A percentile compares a stretch with the other conserved stretches of the same genome.
These are phyloP conservation scores for Pseudopediastrum boryanum DNA, from an alignment of 139 green algal genomes.

Conservation along the genomic window DNA sequence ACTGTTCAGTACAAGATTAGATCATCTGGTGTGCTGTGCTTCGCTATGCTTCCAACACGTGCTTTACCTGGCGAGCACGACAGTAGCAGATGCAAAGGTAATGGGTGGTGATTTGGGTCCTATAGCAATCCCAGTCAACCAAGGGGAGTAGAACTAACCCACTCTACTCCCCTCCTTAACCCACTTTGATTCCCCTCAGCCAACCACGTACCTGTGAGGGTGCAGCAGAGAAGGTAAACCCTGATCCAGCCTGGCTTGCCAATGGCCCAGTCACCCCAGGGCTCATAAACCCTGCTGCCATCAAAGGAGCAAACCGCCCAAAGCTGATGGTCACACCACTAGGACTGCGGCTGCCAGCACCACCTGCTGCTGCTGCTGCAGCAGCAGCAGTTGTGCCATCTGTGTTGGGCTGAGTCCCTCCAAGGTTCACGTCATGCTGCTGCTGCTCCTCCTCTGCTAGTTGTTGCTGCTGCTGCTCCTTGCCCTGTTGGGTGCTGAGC, in stretches of 20 bases:
- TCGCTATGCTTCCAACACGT: too few relatives aligned
- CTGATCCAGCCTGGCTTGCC: background rate
- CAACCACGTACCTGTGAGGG: conserved; percentile 17
- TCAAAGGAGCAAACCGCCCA: conserved; percentile 24
- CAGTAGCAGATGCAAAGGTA: too few relatives aligned
- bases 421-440: too few relatives aligned
- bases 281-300: conserved; percentile 4
- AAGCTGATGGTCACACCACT: conserved; percentile 8
- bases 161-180: too few relatives aligned
- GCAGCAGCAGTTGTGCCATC: background rate
- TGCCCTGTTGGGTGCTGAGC: background rate
- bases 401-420: too few relatives aligned
- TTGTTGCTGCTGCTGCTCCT: background rate
- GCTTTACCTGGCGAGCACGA: too few relatives aligned
- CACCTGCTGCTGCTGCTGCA: background rate
- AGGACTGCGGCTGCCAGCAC: background rate
- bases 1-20: too few relatives aligned
- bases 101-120: too few relatives aligned
- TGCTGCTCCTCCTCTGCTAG: conserved; percentile 3
- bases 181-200: background rate
- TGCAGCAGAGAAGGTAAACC: conserved; percentile 16
- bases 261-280: background rate
- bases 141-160: too few relatives aligned
- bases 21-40: too few relatives aligned
- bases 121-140: too few relatives aligned